Conservation (phyloP, 306 rosid genomes). For the Ziziphus jujuba region DNA sequence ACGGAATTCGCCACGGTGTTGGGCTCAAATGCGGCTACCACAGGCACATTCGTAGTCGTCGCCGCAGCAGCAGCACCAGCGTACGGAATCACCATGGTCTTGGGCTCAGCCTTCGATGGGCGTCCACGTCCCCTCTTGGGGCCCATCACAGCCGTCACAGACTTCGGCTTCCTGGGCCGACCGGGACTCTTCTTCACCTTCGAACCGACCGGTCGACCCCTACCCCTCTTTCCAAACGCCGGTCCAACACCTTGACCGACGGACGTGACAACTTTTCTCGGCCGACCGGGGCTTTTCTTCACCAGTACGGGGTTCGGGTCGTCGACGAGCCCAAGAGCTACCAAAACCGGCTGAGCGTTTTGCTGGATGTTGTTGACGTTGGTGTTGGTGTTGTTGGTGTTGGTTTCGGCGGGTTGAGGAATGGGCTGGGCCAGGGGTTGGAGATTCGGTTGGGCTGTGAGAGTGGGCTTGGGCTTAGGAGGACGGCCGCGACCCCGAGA, state of each 20-base stretch:
- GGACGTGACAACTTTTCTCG: slow-evolving; percentile 25
- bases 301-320: slow-evolving; percentile 40
- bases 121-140: slow-evolving; percentile 68
- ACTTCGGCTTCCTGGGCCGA: slow-evolving; percentile 52
- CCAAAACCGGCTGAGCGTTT: slow-evolving; percentile 63
- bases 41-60: slow-evolving; percentile 18
- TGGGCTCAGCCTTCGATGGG: slow-evolving; percentile 52
- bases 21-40: slow-evolving; percentile 30
- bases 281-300: slow-evolving; percentile 61
- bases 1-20: slow-evolving; percentile 2
- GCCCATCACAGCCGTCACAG: slow-evolving; percentile 25
- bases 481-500: slow-evolving; percentile 55
- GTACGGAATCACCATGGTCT: slow-evolving; percentile 51
- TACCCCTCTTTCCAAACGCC: slow-evolving; percentile 25
- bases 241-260: slow-evolving; percentile 15
- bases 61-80: too few relatives aligned
- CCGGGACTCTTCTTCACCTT: slow-evolving; percentile 37
- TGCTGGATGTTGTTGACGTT: too few relatives aligned
- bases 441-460: slow-evolving; percentile 5
- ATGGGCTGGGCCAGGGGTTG: slow-evolving; percentile 10
- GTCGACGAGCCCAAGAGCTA: slow-evolving; percentile 64
- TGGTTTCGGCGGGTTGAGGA: slow-evolving; percentile 26
- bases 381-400: too few relatives aligned
- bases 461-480: slow-evolving; percentile 43
- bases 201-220: slow-evolving; percentile 71